phyloP scores from a whole-genome alignment of 352 stramenopile species.

The Blastocystis sp. region DNA sequence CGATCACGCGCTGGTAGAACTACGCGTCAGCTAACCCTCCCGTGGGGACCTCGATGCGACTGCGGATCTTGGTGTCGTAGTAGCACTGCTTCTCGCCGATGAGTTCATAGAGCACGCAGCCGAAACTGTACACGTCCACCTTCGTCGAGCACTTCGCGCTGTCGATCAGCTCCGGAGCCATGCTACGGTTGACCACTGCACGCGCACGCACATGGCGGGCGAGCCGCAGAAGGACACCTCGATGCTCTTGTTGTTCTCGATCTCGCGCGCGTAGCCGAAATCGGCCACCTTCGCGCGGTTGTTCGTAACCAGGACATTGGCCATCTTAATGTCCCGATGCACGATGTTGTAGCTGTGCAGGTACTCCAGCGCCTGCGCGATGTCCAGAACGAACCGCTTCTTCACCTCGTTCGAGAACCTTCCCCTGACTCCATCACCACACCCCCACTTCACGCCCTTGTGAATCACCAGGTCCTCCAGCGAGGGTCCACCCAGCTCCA shows the following conservation, averaged over 20 bases:
- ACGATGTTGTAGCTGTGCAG: conserved; percentile 75
- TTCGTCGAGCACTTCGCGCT: conserved; percentile 60
- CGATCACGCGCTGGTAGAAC: conserved; percentile 57
- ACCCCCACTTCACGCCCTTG: not conserved
- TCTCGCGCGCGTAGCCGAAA: conserved; percentile 53
- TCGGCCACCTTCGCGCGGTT: conserved; percentile 73
- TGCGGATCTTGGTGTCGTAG: conserved; percentile 17
- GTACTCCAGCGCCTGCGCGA: conserved; percentile 73
- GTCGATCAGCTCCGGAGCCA: conserved; percentile 66
- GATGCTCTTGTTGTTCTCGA: conserved; percentile 67
- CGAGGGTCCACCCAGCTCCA: conserved; percentile 34
- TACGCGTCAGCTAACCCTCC: not conserved
- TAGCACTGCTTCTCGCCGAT: conserved; percentile 53
- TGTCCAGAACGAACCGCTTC: conserved; percentile 26
- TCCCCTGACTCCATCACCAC: conserved; percentile 74
- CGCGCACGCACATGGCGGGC: conserved; percentile 14
- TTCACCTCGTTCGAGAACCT: conserved; percentile 72
- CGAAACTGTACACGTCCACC: conserved; percentile 68
- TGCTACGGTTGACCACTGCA: conserved; percentile 13
- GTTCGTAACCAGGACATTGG: conserved; percentile 72
- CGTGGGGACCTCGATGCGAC: not conserved
- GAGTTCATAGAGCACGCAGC: conserved; percentile 66
- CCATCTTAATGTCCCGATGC: conserved; percentile 76
- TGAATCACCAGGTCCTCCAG: conserved; percentile 59
- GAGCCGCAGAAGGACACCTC: conserved; percentile 62